A percentile compares a stretch with the other conserved stretches of the same genome.
phyloP scores from a whole-genome alignment of 2,329 filamentous ascomycete species.

The Escovopsis weberi region DNA sequence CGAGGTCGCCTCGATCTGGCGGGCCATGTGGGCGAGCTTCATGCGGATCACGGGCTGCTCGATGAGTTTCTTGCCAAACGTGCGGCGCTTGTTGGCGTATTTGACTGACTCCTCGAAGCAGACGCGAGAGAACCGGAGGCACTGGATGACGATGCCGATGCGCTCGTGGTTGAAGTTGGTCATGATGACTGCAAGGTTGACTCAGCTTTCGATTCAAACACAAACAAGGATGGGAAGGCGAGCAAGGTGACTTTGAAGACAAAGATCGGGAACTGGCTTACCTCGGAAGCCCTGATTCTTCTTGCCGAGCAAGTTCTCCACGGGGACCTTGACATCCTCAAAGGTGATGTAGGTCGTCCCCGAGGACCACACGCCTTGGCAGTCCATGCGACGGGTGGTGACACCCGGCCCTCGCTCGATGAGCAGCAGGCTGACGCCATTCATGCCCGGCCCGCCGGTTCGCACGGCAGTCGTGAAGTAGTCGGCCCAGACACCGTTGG shows the following conservation, averaged over 20 bases:
- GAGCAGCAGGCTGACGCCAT: conserved; percentile 76
- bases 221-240: not conserved
- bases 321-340: conserved; percentile 96
- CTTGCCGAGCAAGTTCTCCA: conserved; percentile 97
- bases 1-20: conserved; percentile 94
- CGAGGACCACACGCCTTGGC: conserved; percentile 90
- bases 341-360: conserved; percentile 97
- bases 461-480: conserved; percentile 97
- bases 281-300: conserved; percentile 94
- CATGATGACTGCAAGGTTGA: conserved; percentile 63
- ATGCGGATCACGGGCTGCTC: conserved; percentile 94
- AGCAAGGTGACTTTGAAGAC: not conserved
- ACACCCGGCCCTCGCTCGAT: conserved; percentile 87
- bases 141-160: conserved; percentile 97
- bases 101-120: conserved; percentile 95
- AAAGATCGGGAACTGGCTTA: conserved; percentile 16
- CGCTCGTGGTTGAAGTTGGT: conserved; percentile 99
- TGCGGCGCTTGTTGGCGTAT: conserved; percentile 93
- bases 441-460: conserved; percentile 81
- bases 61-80: conserved; percentile 92
- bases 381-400: conserved; percentile 90
- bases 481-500: conserved; percentile 90
- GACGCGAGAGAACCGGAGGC: conserved; percentile 83
- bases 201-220: conserved; percentile 5
- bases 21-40: conserved; percentile 96